These are phyloP conservation scores for Podaxis mareebaensis DNA, from an alignment of 768 basidiomycete species.

Conservation along the genomic window DNA sequence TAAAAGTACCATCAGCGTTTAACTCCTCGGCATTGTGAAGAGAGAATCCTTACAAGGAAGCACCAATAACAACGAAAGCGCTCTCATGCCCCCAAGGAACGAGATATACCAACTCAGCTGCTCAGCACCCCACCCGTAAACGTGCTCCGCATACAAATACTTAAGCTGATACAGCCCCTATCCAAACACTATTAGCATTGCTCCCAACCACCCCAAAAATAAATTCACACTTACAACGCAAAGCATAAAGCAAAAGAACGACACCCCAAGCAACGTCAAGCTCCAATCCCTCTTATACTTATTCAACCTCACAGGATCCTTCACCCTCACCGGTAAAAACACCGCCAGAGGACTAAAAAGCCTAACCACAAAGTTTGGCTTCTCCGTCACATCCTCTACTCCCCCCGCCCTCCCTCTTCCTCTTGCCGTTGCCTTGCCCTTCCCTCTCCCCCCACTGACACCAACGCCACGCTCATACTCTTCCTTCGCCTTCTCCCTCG, in stretches of 20 bases:
- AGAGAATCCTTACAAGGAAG: slow-evolving; percentile 34
- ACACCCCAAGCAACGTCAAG: slow-evolving; percentile 66
- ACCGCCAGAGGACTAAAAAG: slow-evolving; percentile 62
- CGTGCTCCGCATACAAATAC: slow-evolving; percentile 76
- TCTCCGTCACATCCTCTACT: slow-evolving; percentile 21
- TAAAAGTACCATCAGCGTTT: not conserved
- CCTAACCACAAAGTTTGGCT: slow-evolving; percentile 29
- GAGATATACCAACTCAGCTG: slow-evolving; percentile 79
- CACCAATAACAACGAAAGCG: slow-evolving; percentile 56
- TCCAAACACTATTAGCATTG: not conserved
- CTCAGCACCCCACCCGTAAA: slow-evolving; percentile 71
- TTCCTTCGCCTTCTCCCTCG: slow-evolving; percentile 32
- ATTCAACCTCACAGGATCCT: slow-evolving; percentile 36
- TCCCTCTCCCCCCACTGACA: slow-evolving; percentile 18
- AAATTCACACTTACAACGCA: slow-evolving; percentile 52
- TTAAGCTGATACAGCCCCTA: slow-evolving; percentile 81
- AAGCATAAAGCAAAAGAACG: slow-evolving; percentile 63
- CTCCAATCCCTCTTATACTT: slow-evolving; percentile 72
- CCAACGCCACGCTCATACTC: slow-evolving; percentile 18
- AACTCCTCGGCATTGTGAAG: not conserved
- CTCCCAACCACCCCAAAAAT: not conserved
- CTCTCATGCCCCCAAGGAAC: slow-evolving; percentile 60
- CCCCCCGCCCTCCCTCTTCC: slow-evolving; percentile 19
- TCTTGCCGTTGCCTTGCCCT: slow-evolving; percentile 24
- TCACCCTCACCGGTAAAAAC: slow-evolving; percentile 63